phyloP scores from a whole-genome alignment of 768 basidiomycete genomes.

The Lactarius pseudohatsudake region DNA sequence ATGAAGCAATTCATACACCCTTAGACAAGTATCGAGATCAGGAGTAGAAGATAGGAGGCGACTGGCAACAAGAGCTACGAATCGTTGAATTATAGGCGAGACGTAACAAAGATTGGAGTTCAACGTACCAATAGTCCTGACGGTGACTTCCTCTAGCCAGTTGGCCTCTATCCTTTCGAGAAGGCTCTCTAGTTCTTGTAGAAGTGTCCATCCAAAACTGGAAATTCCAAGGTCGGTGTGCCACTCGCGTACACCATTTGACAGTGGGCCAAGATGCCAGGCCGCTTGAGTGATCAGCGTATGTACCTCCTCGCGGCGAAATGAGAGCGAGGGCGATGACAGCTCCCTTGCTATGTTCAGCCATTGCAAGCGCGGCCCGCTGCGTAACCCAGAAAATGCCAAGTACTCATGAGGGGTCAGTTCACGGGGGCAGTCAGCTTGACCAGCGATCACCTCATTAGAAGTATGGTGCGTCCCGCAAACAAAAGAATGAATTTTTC shows the following conservation, averaged over 20 bases:
- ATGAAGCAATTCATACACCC: background rate
- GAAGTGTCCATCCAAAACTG: slow-evolving; percentile 39
- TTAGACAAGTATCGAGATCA: background rate
- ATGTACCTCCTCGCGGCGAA: slow-evolving; percentile 43
- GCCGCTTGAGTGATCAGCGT: slow-evolving; percentile 45
- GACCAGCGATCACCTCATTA: slow-evolving; percentile 44
- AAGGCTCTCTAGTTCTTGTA: slow-evolving; percentile 39
- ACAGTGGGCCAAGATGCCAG: slow-evolving; percentile 42
- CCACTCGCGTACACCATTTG: slow-evolving; percentile 35
- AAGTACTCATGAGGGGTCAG: slow-evolving; percentile 47
- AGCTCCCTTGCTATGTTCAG: slow-evolving; percentile 35
- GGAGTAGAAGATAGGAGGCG: background rate
- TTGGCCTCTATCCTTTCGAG: slow-evolving; percentile 40
- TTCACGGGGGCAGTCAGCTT: slow-evolving; percentile 41
- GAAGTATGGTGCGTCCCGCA: slow-evolving; percentile 31
- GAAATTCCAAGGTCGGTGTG: slow-evolving; percentile 40
- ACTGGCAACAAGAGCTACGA: background rate
- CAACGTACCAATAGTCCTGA: background rate
- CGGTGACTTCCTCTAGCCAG: slow-evolving; percentile 36
- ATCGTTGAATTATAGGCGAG: too few relatives aligned
- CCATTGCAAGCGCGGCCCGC: slow-evolving; percentile 46
- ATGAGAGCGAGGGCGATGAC: slow-evolving; percentile 38
- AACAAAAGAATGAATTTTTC: background rate
- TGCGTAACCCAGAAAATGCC: slow-evolving; percentile 47
- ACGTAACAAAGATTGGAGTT: too few relatives aligned